Evolutionary conservation across 306 rosid species (phyloP), one percentile per base, ranked within the genome.

Genomic region (Quercus alba): DNA sequence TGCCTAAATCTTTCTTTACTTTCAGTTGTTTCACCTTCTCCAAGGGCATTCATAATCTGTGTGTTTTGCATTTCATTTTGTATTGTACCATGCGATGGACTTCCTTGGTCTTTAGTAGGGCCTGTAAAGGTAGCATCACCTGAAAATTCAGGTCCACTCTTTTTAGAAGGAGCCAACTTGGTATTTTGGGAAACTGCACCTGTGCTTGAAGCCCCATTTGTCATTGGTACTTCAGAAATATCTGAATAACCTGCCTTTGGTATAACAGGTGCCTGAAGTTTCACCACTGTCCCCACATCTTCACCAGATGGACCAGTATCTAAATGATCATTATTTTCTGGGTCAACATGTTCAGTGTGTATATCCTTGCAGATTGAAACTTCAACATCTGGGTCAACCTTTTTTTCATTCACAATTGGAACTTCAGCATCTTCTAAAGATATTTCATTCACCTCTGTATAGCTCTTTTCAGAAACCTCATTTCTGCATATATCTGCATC

Each of bases 1-100:
- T 95, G 95, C 85, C 98, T 86, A 81, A 95, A 95, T 85, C 99
- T 88, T 87, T 95, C 99, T 92, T 89, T 95, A 87, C 98, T 91
- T 88, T 93, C 98, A 83, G 82, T 88, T 9, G 91, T 87, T 83
- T 87, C 86, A 18, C 83, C 90, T 70, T 91, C 97, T 82, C 88
- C 92, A 66, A 82, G 84, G 79, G 87, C 73, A 80, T 72, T 84
- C 81, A 59, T 73, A 83, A 81, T 85, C 70, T 80, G 87, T n/a
- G 91, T 78, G 85, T 78, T 90, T 68, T 89, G 82, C 76, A 74
- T 74, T 77, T 78, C 73, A 44, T 61, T 81, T 59, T 82, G 87
- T 51, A 77, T 75, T 72, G 77, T 75, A 82, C 80, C 78, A 71
- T 67, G 82, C 13, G 19, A 80, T 61, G 82, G 79, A 77, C 3